Percentiles rank a stretch among this genome's conserved stretches.
Evolutionary conservation across 371 early-diverging fungal genomes (phyloP).

Genomic region (Rhizopus stolonifer): DNA sequence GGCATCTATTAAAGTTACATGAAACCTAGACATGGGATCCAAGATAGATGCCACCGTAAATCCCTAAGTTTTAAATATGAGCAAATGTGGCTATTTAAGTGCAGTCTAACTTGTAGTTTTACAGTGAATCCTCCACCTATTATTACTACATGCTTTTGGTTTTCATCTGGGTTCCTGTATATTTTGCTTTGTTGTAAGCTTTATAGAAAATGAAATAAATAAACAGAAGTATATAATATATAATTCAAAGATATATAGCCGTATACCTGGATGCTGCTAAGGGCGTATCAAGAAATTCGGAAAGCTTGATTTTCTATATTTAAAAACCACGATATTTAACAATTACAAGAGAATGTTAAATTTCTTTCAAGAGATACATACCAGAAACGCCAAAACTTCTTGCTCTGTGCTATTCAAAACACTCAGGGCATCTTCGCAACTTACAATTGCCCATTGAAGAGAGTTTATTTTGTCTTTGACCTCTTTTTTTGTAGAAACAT

Average conservation of each 20-base stretch:
- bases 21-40: constrained; percentile 47
- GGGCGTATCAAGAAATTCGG: constrained; percentile 18
- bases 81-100: not conserved
- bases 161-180: not conserved
- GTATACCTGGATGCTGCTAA: constrained; percentile 11
- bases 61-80: constrained; percentile 24
- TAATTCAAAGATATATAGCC: not conserved
- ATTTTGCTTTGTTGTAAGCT: constrained; percentile 15
- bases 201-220: not conserved
- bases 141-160: constrained; percentile 34
- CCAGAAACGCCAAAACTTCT: constrained; percentile 34
- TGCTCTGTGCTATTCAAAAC: constrained; percentile 34
- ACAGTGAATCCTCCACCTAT: constrained; percentile 52
- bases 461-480: constrained; percentile 22
- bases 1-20: constrained; percentile 47
- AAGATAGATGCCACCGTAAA: constrained; percentile 46
- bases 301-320: not conserved
- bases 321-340: not conserved
- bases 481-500: constrained; percentile 26
- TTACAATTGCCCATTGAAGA: constrained; percentile 33
- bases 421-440: constrained; percentile 20
- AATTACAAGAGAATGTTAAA: not conserved
- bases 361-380: constrained; percentile 11
- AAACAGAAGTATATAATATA: not conserved
- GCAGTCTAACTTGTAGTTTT: constrained; percentile 4